A percentile compares a stretch with the other conserved stretches of the same genome.
Evolutionary conservation across 2,329 filamentous ascomycete species (phyloP).

Genomic region (Botrytis deweyae): DNA sequence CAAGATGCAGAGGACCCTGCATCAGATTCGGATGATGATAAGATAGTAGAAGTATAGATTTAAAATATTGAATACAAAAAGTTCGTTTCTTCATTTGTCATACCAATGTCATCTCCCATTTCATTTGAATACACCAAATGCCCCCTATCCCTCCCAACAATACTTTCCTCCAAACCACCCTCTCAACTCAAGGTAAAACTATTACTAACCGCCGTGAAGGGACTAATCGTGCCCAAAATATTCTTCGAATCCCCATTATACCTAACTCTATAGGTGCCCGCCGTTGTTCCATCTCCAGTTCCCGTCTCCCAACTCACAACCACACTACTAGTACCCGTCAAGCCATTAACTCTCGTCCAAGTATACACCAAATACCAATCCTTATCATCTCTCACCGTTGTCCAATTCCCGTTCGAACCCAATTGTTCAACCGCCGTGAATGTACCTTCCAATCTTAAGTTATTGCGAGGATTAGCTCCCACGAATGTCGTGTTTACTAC

Average conservation of each 20-base stretch:
- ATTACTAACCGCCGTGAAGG: constrained; percentile 66
- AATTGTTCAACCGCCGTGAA: constrained; percentile 71
- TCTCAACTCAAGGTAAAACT: constrained; percentile 31
- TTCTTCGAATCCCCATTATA: constrained; percentile 85
- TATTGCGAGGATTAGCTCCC: constrained; percentile 86
- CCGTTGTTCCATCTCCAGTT: constrained; percentile 44
- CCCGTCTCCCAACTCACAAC: constrained; percentile 78
- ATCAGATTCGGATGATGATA: constrained; percentile 37
- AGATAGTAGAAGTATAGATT: constrained; percentile 39
- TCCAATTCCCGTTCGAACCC: constrained; percentile 54
- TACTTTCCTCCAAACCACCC: background rate
- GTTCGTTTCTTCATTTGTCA: background rate
- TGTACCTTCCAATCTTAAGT: constrained; percentile 73
- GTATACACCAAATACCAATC: constrained; percentile 83
- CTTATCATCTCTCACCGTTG: constrained; percentile 63
- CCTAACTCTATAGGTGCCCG: constrained; percentile 71
- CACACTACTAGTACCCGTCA: constrained; percentile 75
- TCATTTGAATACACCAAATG: background rate
- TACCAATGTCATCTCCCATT: background rate
- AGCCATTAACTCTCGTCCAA: constrained; percentile 69
- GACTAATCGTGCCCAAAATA: constrained; percentile 54
- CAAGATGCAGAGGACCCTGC: constrained; percentile 31
- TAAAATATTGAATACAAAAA: constrained; percentile 2
- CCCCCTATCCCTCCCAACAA: background rate
- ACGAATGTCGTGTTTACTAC: constrained; percentile 69